Evolutionary conservation across 805 yeast species (phyloP).

Genomic region (Kuraishia cidri): DNA sequence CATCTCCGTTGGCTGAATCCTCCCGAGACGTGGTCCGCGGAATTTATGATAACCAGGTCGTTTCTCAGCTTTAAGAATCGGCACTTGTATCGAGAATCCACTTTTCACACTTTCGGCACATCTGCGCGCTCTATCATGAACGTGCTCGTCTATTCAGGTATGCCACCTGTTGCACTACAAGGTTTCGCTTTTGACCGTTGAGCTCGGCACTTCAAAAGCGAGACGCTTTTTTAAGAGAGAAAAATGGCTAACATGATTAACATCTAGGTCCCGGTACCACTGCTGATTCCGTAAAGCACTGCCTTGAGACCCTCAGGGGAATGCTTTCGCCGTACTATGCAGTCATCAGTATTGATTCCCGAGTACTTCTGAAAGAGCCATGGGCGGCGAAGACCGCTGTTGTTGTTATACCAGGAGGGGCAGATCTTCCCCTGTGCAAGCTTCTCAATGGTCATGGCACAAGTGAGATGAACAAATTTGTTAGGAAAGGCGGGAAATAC

Average conservation of each 20-base stretch:
- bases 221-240: too few relatives aligned
- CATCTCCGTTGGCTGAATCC: too few relatives aligned
- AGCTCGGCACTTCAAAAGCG: too few relatives aligned
- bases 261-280: constrained; percentile 70
- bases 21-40: too few relatives aligned
- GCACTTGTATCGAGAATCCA: too few relatives aligned
- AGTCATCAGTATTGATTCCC: constrained; percentile 60
- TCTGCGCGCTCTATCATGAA: too few relatives aligned
- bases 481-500: constrained; percentile 70
- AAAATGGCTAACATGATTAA: too few relatives aligned
- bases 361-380: constrained; percentile 66
- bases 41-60: too few relatives aligned
- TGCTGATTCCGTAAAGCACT: constrained; percentile 76
- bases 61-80: too few relatives aligned
- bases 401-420: constrained; percentile 93
- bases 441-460: constrained; percentile 67
- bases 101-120: too few relatives aligned
- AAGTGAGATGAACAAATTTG: constrained; percentile 48
- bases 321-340: constrained; percentile 85
- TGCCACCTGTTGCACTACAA: constrained; percentile 3
- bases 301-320: constrained; percentile 64
- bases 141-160: constrained; percentile 60
- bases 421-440: constrained; percentile 80
- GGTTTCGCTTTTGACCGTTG: too few relatives aligned
- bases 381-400: constrained; percentile 79